phyloP scores from a whole-genome alignment of 208 protist species.

The Crithidia brevicula region DNA sequence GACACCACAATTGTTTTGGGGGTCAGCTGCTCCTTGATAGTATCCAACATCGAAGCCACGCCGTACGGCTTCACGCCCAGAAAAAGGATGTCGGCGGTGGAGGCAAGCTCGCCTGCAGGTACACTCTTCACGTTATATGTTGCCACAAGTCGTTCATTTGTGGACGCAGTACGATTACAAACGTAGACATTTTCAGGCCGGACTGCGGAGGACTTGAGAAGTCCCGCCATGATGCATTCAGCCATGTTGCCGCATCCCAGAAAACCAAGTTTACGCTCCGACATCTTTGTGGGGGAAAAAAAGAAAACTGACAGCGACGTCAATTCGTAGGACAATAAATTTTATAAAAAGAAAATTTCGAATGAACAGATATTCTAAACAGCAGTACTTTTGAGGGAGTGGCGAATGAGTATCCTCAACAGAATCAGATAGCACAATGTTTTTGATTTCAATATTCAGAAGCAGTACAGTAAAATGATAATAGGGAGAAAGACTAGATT shows the following conservation, averaged over 20 bases:
- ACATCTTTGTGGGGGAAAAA: neutral
- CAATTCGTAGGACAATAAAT: neutral
- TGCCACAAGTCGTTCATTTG: slow-evolving; percentile 47
- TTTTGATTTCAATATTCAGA: too few relatives aligned
- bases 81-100: slow-evolving; percentile 82
- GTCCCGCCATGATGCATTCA: slow-evolving; percentile 83
- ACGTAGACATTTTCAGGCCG: slow-evolving; percentile 63
- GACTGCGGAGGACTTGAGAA: slow-evolving; percentile 44
- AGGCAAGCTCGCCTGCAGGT: slow-evolving; percentile 55
- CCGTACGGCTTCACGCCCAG: slow-evolving; percentile 95
- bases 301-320: neutral
- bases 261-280: slow-evolving; percentile 77
- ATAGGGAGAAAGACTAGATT: too few relatives aligned
- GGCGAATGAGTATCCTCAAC: too few relatives aligned
- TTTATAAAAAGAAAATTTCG: too few relatives aligned
- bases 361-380: too few relatives aligned
- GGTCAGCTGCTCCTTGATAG: slow-evolving; percentile 45
- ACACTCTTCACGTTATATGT: slow-evolving; percentile 56
- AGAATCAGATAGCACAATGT: neutral
- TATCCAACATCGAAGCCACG: slow-evolving; percentile 62
- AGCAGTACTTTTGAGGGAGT: too few relatives aligned
- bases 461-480: too few relatives aligned
- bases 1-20: slow-evolving; percentile 87
- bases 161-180: slow-evolving; percentile 61
- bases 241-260: slow-evolving; percentile 96